Conservation (phyloP, 208 protist genomes). For the Leptomonas pyrrhocoris region DNA sequence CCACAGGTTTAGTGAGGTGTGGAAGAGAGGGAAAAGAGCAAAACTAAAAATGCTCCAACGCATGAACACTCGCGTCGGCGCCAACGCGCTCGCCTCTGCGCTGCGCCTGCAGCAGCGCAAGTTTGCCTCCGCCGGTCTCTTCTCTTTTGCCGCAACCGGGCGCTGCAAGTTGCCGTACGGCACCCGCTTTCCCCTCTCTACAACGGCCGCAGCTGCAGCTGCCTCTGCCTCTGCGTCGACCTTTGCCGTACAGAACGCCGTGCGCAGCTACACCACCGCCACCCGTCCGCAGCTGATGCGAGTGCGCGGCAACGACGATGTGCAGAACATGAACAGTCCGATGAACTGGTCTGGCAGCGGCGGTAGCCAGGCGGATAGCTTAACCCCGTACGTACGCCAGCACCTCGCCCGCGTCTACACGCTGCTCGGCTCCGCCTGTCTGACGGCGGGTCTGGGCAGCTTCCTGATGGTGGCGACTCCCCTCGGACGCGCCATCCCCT, state of each 20-base stretch:
- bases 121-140: slow-evolving; percentile 1
- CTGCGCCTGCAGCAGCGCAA: slow-evolving; percentile 15
- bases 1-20: no score
- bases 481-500: slow-evolving; percentile 70
- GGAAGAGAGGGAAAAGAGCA: no score
- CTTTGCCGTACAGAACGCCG: slow-evolving; percentile 11
- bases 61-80: slow-evolving; percentile 17
- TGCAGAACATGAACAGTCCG: slow-evolving; percentile 48
- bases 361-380: slow-evolving; percentile 65
- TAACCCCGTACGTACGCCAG: slow-evolving; percentile 82
- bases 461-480: slow-evolving; percentile 86
- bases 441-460: slow-evolving; percentile 61
- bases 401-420: slow-evolving; percentile 87
- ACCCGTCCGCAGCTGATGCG: slow-evolving; percentile 32
- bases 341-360: slow-evolving; percentile 49
- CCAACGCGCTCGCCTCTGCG: slow-evolving; percentile 17
- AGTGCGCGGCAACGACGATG: slow-evolving; percentile 39
- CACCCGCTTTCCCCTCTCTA: neutral
- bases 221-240: neutral
- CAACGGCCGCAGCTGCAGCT: neutral
- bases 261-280: slow-evolving; percentile 20
- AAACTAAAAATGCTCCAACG: slow-evolving; percentile 23
- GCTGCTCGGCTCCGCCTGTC: slow-evolving; percentile 59
- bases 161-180: neutral
- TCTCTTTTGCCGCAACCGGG: neutral